Evolutionary conservation across 2,329 filamentous ascomycete genomes (phyloP).

Genomic region (Hymenoscyphus fructigenus): DNA sequence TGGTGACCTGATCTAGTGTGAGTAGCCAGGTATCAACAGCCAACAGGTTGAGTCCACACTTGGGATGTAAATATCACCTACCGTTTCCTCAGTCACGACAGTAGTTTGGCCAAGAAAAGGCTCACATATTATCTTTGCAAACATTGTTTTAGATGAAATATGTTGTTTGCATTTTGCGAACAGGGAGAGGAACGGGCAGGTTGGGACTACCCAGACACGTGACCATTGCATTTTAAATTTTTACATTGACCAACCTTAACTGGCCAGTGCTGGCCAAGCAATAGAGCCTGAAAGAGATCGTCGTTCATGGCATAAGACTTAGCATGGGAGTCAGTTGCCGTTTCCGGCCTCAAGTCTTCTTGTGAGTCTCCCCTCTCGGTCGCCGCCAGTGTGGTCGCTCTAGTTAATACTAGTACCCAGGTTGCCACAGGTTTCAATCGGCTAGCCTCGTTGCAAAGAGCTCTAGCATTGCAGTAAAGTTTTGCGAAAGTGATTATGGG

Average conservation of each 20-base stretch:
- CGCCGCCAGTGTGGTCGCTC: too few relatives aligned
- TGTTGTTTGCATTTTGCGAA: background rate
- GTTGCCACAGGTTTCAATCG: too few relatives aligned
- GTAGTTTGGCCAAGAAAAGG: conserved; percentile 2
- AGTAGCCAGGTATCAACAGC: background rate
- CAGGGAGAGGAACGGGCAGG: background rate
- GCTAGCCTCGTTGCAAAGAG: too few relatives aligned
- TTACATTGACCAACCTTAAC: too few relatives aligned
- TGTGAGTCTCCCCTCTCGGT: too few relatives aligned
- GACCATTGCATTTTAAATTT: background rate
- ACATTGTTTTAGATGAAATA: background rate
- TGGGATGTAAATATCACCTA: background rate
- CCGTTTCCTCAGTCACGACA: background rate
- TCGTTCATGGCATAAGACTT: too few relatives aligned
- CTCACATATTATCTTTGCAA: background rate
- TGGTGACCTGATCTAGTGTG: background rate
- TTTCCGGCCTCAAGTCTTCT: too few relatives aligned
- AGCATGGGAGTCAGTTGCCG: background rate
- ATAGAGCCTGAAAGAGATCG: too few relatives aligned
- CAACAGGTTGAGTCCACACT: background rate
- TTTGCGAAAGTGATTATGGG: too few relatives aligned
- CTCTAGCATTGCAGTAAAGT: too few relatives aligned
- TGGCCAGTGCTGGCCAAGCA: too few relatives aligned
- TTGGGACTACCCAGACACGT: background rate
- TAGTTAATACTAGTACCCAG: too few relatives aligned